Evolutionary conservation across 1,139 yeast genomes (phyloP).

Genomic region (Hanseniaspora gamundiae): DNA sequence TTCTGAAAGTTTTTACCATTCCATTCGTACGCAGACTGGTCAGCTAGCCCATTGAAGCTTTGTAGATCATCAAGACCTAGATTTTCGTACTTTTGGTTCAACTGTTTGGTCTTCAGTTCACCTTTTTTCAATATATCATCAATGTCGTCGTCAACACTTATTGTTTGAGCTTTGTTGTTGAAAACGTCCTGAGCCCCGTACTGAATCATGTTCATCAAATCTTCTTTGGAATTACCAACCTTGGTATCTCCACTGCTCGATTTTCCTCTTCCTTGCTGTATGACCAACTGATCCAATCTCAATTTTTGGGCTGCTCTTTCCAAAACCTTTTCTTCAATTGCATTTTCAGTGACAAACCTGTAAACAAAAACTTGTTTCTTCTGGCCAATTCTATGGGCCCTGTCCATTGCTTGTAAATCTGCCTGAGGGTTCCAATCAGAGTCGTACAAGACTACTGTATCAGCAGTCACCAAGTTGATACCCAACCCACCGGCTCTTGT

Average conservation of each 20-base stretch:
- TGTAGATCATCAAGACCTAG: conserved; percentile 67
- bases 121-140: conserved; percentile 52
- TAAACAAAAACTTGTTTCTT: conserved; percentile 89
- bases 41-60: conserved; percentile 45
- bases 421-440: conserved; percentile 99
- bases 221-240: conserved; percentile 49
- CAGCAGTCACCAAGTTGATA: conserved; percentile 87
- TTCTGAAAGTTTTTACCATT: conserved; percentile 89
- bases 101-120: conserved; percentile 48
- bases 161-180: conserved; percentile 20
- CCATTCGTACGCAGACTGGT: conserved; percentile 91
- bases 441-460: conserved; percentile 78
- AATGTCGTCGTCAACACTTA: conserved; percentile 35
- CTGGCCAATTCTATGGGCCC: conserved; percentile 98
- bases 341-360: conserved; percentile 88
- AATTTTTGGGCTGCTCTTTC: conserved; percentile 94
- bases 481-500: conserved; percentile 99
- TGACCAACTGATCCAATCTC: conserved; percentile 85
- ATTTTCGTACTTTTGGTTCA: conserved; percentile 51
- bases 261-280: conserved; percentile 74
- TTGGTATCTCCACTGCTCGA: conserved; percentile 30
- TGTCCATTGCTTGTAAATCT: conserved; percentile 96
- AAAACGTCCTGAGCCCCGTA: conserved; percentile 64
- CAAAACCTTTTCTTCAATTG: conserved; percentile 90
- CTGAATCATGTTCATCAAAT: conserved; percentile 67